Percentiles rank a stretch among this genome's conserved stretches.
phyloP scores from a whole-genome alignment of 2,329 filamentous ascomycete genomes.

The Trichoderma afroharzianum region DNA sequence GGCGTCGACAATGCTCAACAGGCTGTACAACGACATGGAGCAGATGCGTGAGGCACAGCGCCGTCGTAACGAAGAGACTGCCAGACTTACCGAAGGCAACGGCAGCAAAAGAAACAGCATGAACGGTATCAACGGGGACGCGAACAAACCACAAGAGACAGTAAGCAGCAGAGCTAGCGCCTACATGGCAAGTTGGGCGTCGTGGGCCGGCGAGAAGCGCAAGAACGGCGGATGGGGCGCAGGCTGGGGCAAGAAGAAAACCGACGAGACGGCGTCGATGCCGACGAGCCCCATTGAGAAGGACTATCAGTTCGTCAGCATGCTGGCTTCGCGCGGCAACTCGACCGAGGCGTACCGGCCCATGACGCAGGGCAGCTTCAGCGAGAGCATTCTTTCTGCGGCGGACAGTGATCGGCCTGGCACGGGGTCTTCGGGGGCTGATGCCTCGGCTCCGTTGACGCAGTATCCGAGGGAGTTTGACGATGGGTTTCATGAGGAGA shows the following conservation, averaged over 20 bases:
- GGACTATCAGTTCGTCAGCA: constrained; percentile 36
- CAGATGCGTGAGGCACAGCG: constrained; percentile 45
- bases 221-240: constrained; percentile 49
- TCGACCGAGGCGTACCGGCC: constrained; percentile 32
- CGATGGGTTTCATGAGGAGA: constrained; percentile 15
- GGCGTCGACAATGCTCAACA: constrained; percentile 81
- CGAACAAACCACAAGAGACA: constrained; percentile 43
- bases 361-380: constrained; percentile 41
- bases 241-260: constrained; percentile 37
- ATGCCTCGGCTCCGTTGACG: not conserved
- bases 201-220: constrained; percentile 72
- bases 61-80: constrained; percentile 39
- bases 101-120: constrained; percentile 2
- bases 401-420: constrained; percentile 30
- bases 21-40: constrained; percentile 88
- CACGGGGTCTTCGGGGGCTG: constrained; percentile 20
- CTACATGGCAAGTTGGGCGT: constrained; percentile 66
- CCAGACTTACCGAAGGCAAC: constrained; percentile 11
- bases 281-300: constrained; percentile 38
- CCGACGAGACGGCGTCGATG: constrained; percentile 30
- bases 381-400: constrained; percentile 43
- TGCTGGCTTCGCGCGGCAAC: constrained; percentile 27
- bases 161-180: constrained; percentile 56
- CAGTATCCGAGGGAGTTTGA: constrained; percentile 11
- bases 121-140: constrained; percentile 23